Conservation (phyloP, 306 rosid genomes). For the Urtica urens region DNA sequence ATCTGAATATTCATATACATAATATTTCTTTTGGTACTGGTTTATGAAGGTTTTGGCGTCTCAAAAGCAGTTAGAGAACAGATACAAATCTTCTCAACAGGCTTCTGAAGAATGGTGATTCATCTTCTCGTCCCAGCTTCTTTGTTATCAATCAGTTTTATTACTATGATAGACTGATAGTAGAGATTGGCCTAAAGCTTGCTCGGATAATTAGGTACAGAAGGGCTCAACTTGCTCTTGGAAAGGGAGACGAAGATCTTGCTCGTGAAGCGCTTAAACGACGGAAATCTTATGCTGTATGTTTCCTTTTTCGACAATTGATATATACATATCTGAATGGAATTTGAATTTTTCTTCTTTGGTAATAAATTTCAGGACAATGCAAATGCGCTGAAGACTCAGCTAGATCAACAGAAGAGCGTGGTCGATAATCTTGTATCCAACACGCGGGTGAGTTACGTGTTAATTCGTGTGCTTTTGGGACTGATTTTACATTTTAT, state of each 20-base stretch:
- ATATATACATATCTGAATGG: neutral
- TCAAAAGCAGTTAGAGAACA: slow-evolving; percentile 78
- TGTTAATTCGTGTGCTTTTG: neutral
- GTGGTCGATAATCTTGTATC: slow-evolving; percentile 90
- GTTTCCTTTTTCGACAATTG: neutral
- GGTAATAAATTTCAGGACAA: slow-evolving; percentile 47
- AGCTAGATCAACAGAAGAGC: slow-evolving; percentile 89
- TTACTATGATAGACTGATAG: no score
- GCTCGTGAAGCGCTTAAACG: slow-evolving; percentile 93
- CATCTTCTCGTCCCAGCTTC: neutral
- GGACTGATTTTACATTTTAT: neutral
- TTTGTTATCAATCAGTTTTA: no score
- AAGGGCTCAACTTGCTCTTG: slow-evolving; percentile 85
- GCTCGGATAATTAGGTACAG: slow-evolving; percentile 47
- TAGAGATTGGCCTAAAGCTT: no score
- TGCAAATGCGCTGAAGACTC: slow-evolving; percentile 69
- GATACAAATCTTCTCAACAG: slow-evolving; percentile 66
- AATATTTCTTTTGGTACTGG: neutral
- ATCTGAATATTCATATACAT: neutral
- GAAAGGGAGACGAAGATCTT: slow-evolving; percentile 87
- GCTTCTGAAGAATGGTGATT: slow-evolving; percentile 90
- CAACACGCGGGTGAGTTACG: slow-evolving; percentile 58
- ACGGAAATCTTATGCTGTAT: slow-evolving; percentile 65
- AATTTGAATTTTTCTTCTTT: neutral
- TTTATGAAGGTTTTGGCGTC: slow-evolving; percentile 80